Conservation (phyloP, 345 rosid species). For the Adansonia digitata region DNA sequence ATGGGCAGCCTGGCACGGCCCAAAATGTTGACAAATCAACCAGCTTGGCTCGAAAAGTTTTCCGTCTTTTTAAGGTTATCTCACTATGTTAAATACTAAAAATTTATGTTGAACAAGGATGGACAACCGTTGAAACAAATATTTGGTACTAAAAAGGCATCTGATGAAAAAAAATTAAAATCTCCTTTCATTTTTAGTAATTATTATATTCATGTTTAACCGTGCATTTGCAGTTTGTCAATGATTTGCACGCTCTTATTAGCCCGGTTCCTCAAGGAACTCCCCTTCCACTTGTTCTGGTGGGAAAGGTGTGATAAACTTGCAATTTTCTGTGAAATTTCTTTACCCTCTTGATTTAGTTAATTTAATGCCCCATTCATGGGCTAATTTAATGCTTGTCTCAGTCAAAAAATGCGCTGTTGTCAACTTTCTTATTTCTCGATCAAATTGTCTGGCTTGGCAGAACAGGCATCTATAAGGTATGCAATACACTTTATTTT, state of each 20-base stretch:
- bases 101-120: background rate
- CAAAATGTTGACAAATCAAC: constrained; percentile 90
- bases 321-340: background rate
- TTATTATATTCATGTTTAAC: constrained; percentile 5
- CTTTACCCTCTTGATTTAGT: constrained; percentile 3
- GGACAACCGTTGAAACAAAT: background rate
- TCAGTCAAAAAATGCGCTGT: constrained; percentile 85
- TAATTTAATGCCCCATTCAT: background rate
- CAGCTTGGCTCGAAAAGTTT: constrained; percentile 95
- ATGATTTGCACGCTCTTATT: constrained; percentile 78
- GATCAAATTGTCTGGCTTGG: constrained; percentile 99
- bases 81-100: background rate
- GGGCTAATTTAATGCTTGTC: constrained; percentile 17
- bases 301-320: constrained; percentile 64
- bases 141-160: background rate
- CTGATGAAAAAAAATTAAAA: constrained; percentile 6
- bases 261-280: constrained; percentile 89
- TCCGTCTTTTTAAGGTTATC: constrained; percentile 88
- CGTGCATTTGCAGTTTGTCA: constrained; percentile 69
- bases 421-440: constrained; percentile 88
- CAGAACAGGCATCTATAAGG: constrained; percentile 93
- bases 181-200: background rate
- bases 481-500: constrained; percentile 13
- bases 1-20: constrained; percentile 92
- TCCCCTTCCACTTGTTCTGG: constrained; percentile 77